These are phyloP conservation scores for Cucurbita pepo DNA, from an alignment of 306 rosid species.

Conservation along the genomic window DNA sequence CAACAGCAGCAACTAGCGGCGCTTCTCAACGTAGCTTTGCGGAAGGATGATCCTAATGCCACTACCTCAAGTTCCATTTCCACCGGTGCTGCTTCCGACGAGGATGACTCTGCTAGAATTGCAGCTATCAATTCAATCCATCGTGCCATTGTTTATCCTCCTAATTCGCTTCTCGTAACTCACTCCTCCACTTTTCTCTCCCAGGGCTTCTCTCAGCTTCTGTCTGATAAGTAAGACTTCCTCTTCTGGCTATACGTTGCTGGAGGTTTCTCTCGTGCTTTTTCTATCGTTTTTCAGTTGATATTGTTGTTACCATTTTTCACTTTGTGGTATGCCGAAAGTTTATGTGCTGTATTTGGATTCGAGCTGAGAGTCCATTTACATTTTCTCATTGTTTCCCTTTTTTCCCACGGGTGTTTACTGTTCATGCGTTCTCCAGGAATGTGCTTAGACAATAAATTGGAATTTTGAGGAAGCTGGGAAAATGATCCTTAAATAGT, in stretches of 20 bases:
- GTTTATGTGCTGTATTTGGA: not conserved
- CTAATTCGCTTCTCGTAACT: slow-evolving; percentile 69
- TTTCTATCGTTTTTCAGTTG: not conserved
- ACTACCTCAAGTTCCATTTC: slow-evolving; percentile 17
- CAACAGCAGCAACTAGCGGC: slow-evolving; percentile 78
- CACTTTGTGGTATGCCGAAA: not conserved
- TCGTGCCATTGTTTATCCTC: slow-evolving; percentile 72
- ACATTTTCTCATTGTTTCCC: not conserved
- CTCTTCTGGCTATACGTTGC: not conserved
- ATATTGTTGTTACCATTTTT: not conserved
- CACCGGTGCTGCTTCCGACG: slow-evolving; percentile 12
- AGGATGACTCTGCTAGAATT: slow-evolving; percentile 51
- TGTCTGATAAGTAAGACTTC: slow-evolving; percentile 51
- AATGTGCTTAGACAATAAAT: not conserved
- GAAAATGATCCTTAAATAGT: not conserved
- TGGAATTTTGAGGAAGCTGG: not conserved
- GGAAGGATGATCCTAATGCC: slow-evolving; percentile 35
- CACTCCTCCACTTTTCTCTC: slow-evolving; percentile 82
- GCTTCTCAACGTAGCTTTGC: slow-evolving; percentile 71
- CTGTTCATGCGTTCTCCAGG: not conserved
- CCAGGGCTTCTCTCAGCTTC: slow-evolving; percentile 75
- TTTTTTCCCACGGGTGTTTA: not conserved
- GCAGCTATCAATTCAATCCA: slow-evolving; percentile 69
- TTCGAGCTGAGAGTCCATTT: not conserved
- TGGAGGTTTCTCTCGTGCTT: not conserved